A percentile compares a stretch with the other conserved stretches of the same genome.
Evolutionary conservation across 345 rosid species (phyloP).

Genomic region (Gossypium rotundifolium): DNA sequence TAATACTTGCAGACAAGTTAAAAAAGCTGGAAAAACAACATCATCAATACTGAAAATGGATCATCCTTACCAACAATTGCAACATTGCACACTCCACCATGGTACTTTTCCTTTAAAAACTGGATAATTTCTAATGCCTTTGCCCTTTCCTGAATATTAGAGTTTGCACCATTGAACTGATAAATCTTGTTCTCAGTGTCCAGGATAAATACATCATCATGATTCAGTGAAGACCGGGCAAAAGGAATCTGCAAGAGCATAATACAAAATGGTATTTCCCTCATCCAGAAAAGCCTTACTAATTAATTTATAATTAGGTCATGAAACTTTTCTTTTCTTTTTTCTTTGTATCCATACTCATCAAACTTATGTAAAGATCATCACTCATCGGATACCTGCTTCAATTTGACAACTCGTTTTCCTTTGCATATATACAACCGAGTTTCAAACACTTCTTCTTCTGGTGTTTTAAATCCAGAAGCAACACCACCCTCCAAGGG

Average conservation of each 20-base stretch:
- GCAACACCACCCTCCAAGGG: slow-evolving; percentile 98
- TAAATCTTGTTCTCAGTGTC: slow-evolving; percentile 76
- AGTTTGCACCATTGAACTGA: slow-evolving; percentile 98
- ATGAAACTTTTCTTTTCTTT: neutral
- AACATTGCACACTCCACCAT: slow-evolving; percentile 66
- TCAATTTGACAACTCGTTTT: slow-evolving; percentile 81
- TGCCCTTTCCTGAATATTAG: slow-evolving; percentile 96
- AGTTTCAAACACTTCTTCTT: slow-evolving; percentile 86
- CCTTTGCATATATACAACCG: slow-evolving; percentile 86
- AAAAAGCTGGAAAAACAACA: neutral
- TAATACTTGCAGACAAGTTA: neutral
- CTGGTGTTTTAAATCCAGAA: slow-evolving; percentile 78
- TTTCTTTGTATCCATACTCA: neutral
- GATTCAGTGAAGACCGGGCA: slow-evolving; percentile 91
- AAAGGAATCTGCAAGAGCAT: slow-evolving; percentile 74
- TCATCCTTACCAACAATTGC: slow-evolving; percentile 61
- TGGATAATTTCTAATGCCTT: slow-evolving; percentile 63
- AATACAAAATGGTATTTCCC: slow-evolving; percentile 18
- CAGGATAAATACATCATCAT: slow-evolving; percentile 96
- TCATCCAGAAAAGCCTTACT: slow-evolving; percentile 10
- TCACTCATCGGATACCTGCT: slow-evolving; percentile 56
- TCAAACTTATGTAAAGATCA: neutral
- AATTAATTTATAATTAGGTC: neutral
- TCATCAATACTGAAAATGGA: neutral
- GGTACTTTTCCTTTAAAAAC: slow-evolving; percentile 68